Evolutionary conservation across 768 basidiomycete genomes (phyloP).

Genomic region (Coprinopsis strossmayeri): DNA sequence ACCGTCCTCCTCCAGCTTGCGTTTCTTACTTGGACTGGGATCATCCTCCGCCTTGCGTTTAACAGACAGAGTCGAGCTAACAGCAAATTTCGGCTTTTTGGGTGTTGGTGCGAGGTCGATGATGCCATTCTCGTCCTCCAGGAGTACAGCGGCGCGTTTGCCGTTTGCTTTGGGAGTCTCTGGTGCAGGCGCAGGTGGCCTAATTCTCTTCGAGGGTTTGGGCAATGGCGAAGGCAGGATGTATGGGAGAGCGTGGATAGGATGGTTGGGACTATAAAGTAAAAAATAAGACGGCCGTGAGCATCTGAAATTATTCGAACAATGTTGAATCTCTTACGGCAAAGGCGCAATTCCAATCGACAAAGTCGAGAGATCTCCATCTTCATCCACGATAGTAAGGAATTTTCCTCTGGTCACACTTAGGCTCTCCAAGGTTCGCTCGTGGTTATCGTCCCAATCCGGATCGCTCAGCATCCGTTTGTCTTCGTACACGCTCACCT

Average conservation of each 20-base stretch:
- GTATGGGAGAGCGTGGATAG: constrained; percentile 41
- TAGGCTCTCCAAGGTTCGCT: constrained; percentile 74
- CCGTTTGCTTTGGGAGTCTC: constrained; percentile 31
- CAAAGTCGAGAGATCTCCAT: constrained; percentile 67
- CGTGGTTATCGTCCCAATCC: constrained; percentile 88
- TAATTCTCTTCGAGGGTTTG: constrained; percentile 38
- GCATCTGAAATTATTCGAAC: background rate
- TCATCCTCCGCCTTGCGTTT: constrained; percentile 20
- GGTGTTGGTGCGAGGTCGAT: constrained; percentile 49
- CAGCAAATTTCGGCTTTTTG: constrained; percentile 38
- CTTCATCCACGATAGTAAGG: constrained; percentile 84
- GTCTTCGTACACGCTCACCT: constrained; percentile 83
- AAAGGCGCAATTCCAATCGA: constrained; percentile 61
- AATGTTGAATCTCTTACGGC: constrained; percentile 52
- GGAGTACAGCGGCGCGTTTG: constrained; percentile 53
- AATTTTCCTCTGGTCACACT: constrained; percentile 81
- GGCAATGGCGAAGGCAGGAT: constrained; percentile 66
- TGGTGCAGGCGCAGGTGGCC: constrained; percentile 31
- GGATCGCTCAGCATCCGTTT: constrained; percentile 84
- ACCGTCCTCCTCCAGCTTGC: constrained; percentile 68
- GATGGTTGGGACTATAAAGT: constrained; percentile 46
- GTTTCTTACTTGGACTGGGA: constrained; percentile 56
- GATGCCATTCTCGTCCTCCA: constrained; percentile 49
- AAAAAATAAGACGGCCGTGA: background rate
- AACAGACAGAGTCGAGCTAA: constrained; percentile 10